These are phyloP conservation scores for Backusella mclennaniae DNA, from an alignment of 192 early-diverging fungal species.

Conservation along the genomic window DNA sequence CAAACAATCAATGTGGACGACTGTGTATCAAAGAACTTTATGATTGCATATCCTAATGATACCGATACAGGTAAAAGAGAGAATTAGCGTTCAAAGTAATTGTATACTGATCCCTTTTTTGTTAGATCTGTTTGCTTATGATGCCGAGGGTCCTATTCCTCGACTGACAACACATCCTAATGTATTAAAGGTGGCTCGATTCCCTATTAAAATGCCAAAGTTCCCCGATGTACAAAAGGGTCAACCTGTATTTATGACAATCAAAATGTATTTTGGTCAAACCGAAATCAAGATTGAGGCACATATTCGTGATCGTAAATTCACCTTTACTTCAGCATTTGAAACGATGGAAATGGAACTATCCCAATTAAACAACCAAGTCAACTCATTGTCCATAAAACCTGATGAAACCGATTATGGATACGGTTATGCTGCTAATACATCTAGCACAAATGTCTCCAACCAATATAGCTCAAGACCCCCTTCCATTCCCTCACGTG, in stretches of 20 bases:
- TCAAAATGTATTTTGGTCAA: conserved; percentile 51
- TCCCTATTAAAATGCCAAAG: conserved; percentile 43
- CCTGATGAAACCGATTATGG: conserved; percentile 4
- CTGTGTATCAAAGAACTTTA: conserved; percentile 51
- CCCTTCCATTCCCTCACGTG: conserved; percentile 14
- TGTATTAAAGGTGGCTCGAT: conserved; percentile 37
- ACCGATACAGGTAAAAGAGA: conserved; percentile 37
- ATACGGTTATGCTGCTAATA: background rate
- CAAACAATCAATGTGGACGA: conserved; percentile 48
- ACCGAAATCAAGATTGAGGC: conserved; percentile 53
- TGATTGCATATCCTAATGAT: conserved; percentile 45
- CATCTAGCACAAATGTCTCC: background rate
- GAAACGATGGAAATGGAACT: conserved; percentile 5
- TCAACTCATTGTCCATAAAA: background rate
- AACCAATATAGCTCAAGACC: conserved; percentile 6
- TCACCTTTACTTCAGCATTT: conserved; percentile 41
- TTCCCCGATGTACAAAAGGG: conserved; percentile 39
- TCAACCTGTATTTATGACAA: conserved; percentile 49
- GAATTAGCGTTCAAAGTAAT: background rate
- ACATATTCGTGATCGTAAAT: conserved; percentile 39
- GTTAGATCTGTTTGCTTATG: conserved; percentile 37
- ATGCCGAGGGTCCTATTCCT: conserved; percentile 28
- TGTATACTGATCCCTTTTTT: background rate
- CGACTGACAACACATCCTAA: conserved; percentile 35
- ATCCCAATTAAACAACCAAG: conserved; percentile 1